Base-by-base conservation (phyloP, 163 green algal species). In the Smithsoniella earleae region DNA sequence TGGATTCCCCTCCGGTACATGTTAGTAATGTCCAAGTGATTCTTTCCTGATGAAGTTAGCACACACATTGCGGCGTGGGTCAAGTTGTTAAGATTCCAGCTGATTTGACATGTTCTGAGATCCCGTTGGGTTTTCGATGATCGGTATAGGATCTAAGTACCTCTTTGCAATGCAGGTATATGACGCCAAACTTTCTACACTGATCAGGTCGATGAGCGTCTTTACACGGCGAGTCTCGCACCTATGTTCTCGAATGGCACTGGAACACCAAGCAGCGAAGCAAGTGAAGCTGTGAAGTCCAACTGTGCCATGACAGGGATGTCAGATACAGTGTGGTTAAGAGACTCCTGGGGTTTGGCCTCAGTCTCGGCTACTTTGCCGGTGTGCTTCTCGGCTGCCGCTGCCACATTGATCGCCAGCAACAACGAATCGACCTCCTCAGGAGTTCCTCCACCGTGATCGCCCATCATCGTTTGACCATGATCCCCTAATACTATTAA, bases 401-500 rank as follows among this genome's bases (percentile, higher is more conserved):
- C 73, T 2, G 45, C 75, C 4, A 89, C 3, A 74, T 86, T 75
- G 8, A 92, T 75, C 0, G 89, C 90, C 18, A 94, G 5, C 22
- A 96, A 76, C 22, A 82, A 78, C 2, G 80, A 86, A 79, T 96
- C 82, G 2, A 84, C 78, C 74, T 98, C 92, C 49, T 91, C 87
- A 2, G 81, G 73, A 27, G 82, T 90, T n/a, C 87, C 89, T 10
- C 93, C 93, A 1, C 93, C 93, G 66, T 98, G 93, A 73, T 98
- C 93, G 0, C 92, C 92, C 2, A 52, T 66, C 8, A 90, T 62
- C 0, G 92, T 98, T 77, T 96, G 89, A 10, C 84, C 93, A 73
- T 98, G 93, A 78, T 98, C 93, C 1, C 93, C 90, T 25, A 94
- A 79, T 18, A 98, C 83, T 4, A 98, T 73, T 74, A 98, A 77